Conservation (phyloP, 1,284 basidiomycete species). For the Schizopora paradoxa region DNA sequence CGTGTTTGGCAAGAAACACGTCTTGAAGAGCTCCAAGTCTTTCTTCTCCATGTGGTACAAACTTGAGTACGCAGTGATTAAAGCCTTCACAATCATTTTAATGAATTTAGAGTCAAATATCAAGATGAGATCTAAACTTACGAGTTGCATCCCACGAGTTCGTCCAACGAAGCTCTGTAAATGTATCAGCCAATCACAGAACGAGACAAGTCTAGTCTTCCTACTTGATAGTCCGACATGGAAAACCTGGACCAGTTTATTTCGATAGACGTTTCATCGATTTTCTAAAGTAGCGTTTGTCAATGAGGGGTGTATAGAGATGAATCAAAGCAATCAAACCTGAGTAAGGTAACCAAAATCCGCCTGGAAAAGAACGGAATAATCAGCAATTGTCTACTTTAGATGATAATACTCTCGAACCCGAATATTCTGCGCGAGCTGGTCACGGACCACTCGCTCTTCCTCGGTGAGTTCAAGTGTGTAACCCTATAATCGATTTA, state of each 20-base stretch:
- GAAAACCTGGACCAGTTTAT: conserved; percentile 30
- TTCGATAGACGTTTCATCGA: conserved; percentile 28
- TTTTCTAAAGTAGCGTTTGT: conserved; percentile 17
- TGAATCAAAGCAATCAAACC: conserved; percentile 2
- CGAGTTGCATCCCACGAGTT: conserved; percentile 27
- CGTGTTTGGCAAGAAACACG: conserved; percentile 24
- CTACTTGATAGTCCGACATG: conserved; percentile 26
- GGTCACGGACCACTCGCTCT: conserved; percentile 27
- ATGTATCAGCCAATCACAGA: neutral
- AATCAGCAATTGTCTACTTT: neutral
- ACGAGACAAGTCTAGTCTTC: no score
- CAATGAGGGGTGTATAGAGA: neutral
- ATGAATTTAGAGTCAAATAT: neutral
- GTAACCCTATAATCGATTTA: conserved; percentile 19
- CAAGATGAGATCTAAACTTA: conserved; percentile 3
- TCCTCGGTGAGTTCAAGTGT: conserved; percentile 29
- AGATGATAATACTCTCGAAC: conserved; percentile 16
- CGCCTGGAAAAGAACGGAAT: conserved; percentile 16
- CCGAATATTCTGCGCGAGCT: conserved; percentile 28
- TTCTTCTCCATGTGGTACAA: conserved; percentile 23
- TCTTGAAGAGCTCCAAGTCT: conserved; percentile 24
- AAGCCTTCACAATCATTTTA: conserved; percentile 16
- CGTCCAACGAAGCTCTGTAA: conserved; percentile 22
- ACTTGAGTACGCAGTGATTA: conserved; percentile 29
- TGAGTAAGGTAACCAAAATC: conserved; percentile 29